A percentile compares a stretch with the other conserved stretches of the same genome.
Conservation (phyloP, 2,329 filamentous ascomycete species). For the Paecilomyces niveus region DNA sequence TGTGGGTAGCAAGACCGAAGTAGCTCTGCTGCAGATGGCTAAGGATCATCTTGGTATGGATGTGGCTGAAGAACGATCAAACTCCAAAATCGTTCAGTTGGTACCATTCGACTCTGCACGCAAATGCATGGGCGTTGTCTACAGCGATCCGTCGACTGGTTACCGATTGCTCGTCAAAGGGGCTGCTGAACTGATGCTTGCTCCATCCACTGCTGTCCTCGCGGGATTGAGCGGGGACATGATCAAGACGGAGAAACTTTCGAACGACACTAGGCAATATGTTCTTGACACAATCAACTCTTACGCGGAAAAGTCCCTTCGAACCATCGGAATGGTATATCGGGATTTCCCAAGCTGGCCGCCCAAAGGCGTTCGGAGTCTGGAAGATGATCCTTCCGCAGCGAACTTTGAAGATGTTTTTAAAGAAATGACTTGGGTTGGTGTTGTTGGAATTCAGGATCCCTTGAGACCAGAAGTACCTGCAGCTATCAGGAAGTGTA, state of each 20-base stretch:
- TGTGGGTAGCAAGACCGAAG: constrained; percentile 73
- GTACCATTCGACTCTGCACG: constrained; percentile 70
- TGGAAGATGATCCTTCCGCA: constrained; percentile 56
- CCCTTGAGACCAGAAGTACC: constrained; percentile 62
- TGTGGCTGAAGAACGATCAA: constrained; percentile 55
- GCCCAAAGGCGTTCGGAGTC: constrained; percentile 47
- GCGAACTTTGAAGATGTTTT: constrained; percentile 63
- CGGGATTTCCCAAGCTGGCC: constrained; percentile 66
- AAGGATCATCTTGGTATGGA: constrained; percentile 61
- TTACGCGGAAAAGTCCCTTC: constrained; percentile 53
- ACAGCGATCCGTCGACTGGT: constrained; percentile 28
- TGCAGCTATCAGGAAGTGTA: constrained; percentile 60
- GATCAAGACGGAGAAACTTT: constrained; percentile 17
- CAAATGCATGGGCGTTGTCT: constrained; percentile 55
- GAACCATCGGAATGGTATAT: constrained; percentile 69
- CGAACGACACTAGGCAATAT: constrained; percentile 16
- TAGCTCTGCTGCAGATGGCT: constrained; percentile 64
- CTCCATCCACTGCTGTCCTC: constrained; percentile 25
- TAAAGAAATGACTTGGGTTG: constrained; percentile 65
- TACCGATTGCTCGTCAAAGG: constrained; percentile 44
- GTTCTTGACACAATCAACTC: constrained; percentile 31
- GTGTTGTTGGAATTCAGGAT: constrained; percentile 68
- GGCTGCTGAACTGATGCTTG: constrained; percentile 41
- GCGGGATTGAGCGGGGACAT: constrained; percentile 17
- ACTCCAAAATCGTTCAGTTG: constrained; percentile 56